These are phyloP conservation scores for Phytophthora gonapodyides DNA, from an alignment of 352 stramenopile species.

Conservation along the genomic window DNA sequence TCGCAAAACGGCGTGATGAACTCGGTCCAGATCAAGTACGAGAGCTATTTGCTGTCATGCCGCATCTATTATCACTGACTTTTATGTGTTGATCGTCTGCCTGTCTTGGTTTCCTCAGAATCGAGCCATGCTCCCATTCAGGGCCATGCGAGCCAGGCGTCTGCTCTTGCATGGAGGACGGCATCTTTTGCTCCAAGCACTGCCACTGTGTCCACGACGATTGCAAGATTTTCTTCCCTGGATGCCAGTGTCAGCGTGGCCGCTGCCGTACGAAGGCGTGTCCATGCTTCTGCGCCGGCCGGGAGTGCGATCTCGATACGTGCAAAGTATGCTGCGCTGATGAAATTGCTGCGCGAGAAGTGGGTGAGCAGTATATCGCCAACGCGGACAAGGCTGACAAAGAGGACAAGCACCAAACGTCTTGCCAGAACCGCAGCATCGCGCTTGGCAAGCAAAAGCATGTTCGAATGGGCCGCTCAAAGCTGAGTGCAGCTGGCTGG, in stretches of 20 bases:
- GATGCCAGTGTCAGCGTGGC: constrained; percentile 87
- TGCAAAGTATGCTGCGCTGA: constrained; percentile 82
- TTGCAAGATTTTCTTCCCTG: constrained; percentile 89
- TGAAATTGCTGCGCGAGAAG: constrained; percentile 38
- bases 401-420: constrained; percentile 35
- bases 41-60: neutral
- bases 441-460: constrained; percentile 56
- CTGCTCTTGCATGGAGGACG: constrained; percentile 89
- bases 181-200: constrained; percentile 92
- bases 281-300: constrained; percentile 87
- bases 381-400: constrained; percentile 18
- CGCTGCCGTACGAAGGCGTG: constrained; percentile 88
- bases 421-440: constrained; percentile 75
- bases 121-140: constrained; percentile 86
- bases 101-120: constrained; percentile 37
- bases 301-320: constrained; percentile 95
- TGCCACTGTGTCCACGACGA: constrained; percentile 81
- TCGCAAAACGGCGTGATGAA: constrained; percentile 48
- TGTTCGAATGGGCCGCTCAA: constrained; percentile 82
- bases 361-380: constrained; percentile 21
- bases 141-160: constrained; percentile 83
- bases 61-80: constrained; percentile 2
- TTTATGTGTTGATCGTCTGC: neutral
- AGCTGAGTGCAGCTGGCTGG: constrained; percentile 84
- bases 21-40: constrained; percentile 59